Evolutionary conservation across 2,329 filamentous ascomycete species (phyloP), one percentile per base, ranked within the genome.

Genomic region (Blastomyces emzantsi): DNA sequence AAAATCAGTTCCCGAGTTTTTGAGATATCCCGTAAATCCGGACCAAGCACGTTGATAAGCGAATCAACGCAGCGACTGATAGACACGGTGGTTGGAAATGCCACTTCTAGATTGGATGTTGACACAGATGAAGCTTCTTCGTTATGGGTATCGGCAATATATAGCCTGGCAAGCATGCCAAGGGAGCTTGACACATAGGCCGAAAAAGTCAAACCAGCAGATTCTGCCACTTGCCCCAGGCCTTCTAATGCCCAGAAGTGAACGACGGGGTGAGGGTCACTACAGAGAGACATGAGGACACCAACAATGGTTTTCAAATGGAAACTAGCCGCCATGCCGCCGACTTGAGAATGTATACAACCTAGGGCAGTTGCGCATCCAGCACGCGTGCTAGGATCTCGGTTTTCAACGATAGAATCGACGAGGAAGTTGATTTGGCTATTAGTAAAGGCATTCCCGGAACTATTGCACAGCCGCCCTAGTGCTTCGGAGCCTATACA

Each of bases 221-320:
- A 94, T 71, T 97, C 93, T 2, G 93, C 90, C 15, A 96, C 92
- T 61, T 90, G 82, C 1, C 90, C 88, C 39, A 99, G 77, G 11
- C 91, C 93, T 73, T 97, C 92, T 55, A 99, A 80, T 2, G 95
- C 93, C 92, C 92, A 97, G 73, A 93, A 96, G 75, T 99, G 94
- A 9, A 99, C 94, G 0, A 90, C 87, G 0, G 94, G 92, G 73
- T 99, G 94, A 25, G 93, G 90, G 72, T 99, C 94, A 69, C 92
- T 96, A 74, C 92, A 93, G 11, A 99, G 82, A 8, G 94, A 97
- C 89, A 97, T 96, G n/a, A 99, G 80, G 49, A 99, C 95, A 22
- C 93, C 90, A n/a, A 97, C 84, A 60, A 99, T 97, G 1, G 92
- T 97, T 79, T 97, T 97, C 60, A 99, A 82, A 73, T 99, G 94